Evolutionary conservation across 2,329 filamentous ascomycete species (phyloP), one percentile per base, ranked within the genome.

Genomic region (Graphilbum sp.): DNA sequence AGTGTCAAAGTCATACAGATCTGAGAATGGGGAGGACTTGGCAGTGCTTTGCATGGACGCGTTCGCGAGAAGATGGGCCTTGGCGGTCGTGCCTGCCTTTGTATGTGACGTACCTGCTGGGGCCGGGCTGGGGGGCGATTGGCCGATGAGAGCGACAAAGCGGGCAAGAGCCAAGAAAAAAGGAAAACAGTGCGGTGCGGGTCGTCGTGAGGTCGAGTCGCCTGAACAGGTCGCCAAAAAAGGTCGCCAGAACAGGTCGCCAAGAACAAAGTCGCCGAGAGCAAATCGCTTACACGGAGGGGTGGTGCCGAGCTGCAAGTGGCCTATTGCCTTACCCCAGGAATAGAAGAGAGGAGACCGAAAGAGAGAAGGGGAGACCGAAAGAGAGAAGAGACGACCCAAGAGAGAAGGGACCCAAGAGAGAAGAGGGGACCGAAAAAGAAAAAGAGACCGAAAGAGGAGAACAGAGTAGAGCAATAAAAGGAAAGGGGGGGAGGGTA

Each of bases 1-100:
- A 11, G n/a, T n/a, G n/a, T n/a, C 16, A 32, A 25, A 12, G 19
- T 30, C 18, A 21, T 10, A 36, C 15, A 12, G 21, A 29, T 13
- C 16, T 25, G 13, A 27, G 27, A 12, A 21, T 32, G 25, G 12
- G 25, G 3, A 27, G 25, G 34, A 34, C 15, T 27, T 6, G 30
- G 25, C 19, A 23, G 24, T 6, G 30, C 15, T 23, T 33, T 34
- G 18, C 24, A 21, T 10, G 21, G 31, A 23, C 34, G 40, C 34
- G 41, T 21, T 23, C 35, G 40, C 36, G 35, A 35, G 37, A 43
- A 38, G 24, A 4, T 3, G 20, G 29, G 31, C 32, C 39, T 44
- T 41, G 42, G 39, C 39, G 33, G 20, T 25, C n/a, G 23, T 25
- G 23, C 23, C 7, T 25, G 23, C 12, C 23, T 25, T n/a, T n/a